Evolutionary conservation across 163 green algal species (phyloP).

Genomic region (Prototheca cutis): DNA sequence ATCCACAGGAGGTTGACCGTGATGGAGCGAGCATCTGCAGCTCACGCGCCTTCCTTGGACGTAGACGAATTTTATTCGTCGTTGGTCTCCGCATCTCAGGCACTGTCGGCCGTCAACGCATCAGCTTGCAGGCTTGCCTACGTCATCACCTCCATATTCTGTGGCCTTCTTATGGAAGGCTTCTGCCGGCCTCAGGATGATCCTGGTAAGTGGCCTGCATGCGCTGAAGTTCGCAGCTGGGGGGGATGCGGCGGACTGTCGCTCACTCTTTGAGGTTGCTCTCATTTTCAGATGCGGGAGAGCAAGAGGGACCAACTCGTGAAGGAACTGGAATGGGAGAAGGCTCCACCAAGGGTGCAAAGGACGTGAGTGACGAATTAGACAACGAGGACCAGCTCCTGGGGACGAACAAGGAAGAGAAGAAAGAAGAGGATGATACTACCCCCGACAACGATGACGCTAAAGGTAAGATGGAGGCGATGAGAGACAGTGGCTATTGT

Average conservation of each 20-base stretch:
- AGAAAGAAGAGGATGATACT: constrained; percentile 32
- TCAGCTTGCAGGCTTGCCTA: constrained; percentile 69
- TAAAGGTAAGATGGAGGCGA: constrained; percentile 16
- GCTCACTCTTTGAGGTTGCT: no score
- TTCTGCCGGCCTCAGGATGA: constrained; percentile 72
- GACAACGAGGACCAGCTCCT: constrained; percentile 85
- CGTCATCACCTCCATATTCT: constrained; percentile 64
- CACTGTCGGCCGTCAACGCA: no score
- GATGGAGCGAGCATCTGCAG: no score
- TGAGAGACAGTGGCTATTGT: no score
- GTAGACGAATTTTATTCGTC: no score
- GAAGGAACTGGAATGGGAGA: constrained; percentile 44
- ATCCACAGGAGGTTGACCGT: no score
- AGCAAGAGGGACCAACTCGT: constrained; percentile 12
- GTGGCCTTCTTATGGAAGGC: constrained; percentile 66
- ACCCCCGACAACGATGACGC: constrained; percentile 27
- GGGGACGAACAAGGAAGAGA: constrained; percentile 23
- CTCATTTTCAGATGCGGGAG: constrained; percentile 17
- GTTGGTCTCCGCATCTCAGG: no score
- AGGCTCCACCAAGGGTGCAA: constrained; percentile 48
- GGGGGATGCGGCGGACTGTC: no score
- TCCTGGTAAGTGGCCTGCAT: constrained; percentile 7
- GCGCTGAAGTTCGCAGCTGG: not conserved
- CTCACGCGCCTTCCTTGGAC: no score
- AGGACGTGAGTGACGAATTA: constrained; percentile 91